Evolutionary conservation across 768 basidiomycete genomes (phyloP).

Genomic region (Termitomyces sp.): DNA sequence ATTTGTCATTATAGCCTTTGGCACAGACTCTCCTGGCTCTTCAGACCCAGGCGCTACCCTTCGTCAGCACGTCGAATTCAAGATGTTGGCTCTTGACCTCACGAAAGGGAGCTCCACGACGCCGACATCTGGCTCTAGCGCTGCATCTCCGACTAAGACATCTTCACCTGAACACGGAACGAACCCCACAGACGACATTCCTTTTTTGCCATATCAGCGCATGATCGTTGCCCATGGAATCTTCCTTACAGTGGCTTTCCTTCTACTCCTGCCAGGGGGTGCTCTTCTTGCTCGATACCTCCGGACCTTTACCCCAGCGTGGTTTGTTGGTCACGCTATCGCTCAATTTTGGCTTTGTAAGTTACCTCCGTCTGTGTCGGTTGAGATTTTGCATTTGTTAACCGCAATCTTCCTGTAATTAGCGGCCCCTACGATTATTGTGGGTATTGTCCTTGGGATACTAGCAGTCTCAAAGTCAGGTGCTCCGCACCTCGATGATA

Average conservation of each 20-base stretch:
- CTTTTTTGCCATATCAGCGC: slow-evolving; percentile 46
- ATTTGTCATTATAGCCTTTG: slow-evolving; percentile 61
- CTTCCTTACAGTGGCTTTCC: slow-evolving; percentile 48
- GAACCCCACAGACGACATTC: slow-evolving; percentile 27
- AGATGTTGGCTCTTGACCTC: slow-evolving; percentile 45
- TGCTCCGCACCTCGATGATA: slow-evolving; percentile 37
- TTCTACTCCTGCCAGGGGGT: slow-evolving; percentile 52
- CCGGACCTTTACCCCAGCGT: slow-evolving; percentile 45
- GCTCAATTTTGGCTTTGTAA: slow-evolving; percentile 48
- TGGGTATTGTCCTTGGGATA: slow-evolving; percentile 46
- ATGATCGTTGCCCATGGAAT: slow-evolving; percentile 56
- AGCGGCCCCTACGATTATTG: slow-evolving; percentile 45
- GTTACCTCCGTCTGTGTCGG: slow-evolving; percentile 7
- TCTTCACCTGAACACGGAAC: slow-evolving; percentile 15
- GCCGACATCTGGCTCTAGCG: slow-evolving; percentile 21
- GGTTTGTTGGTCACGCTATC: slow-evolving; percentile 56
- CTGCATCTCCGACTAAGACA: slow-evolving; percentile 19
- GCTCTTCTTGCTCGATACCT: slow-evolving; percentile 53
- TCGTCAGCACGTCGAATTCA: slow-evolving; percentile 45
- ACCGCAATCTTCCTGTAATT: not conserved
- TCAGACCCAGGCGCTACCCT: slow-evolving; percentile 44
- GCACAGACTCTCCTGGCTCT: slow-evolving; percentile 45
- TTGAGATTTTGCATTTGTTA: slow-evolving; percentile 14
- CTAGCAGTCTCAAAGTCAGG: slow-evolving; percentile 33
- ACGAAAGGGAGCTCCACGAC: slow-evolving; percentile 33